phyloP scores from a whole-genome alignment of 768 basidiomycete species.

The Naganishia vaughanmartiniae region DNA sequence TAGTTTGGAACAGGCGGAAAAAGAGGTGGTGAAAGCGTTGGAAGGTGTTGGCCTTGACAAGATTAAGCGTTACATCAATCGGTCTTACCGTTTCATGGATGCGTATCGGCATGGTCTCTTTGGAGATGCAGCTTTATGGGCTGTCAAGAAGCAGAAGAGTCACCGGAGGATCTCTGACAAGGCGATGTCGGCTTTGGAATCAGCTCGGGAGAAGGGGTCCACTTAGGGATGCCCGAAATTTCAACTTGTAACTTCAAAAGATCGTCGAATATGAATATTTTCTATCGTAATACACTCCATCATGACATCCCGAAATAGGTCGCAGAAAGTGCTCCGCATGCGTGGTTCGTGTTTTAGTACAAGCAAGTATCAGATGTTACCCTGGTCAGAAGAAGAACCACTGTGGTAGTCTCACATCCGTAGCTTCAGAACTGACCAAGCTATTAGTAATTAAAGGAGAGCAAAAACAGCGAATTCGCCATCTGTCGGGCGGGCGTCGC shows the following conservation, averaged over 20 bases:
- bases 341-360: no score
- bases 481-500: no score
- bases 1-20: slow-evolving; percentile 47
- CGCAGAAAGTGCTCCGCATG: neutral
- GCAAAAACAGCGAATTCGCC: no score
- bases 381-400: no score
- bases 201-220: no score
- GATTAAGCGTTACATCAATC: slow-evolving; percentile 34
- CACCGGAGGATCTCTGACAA: neutral
- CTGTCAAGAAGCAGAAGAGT: no score
- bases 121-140: slow-evolving; percentile 42
- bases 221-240: no score
- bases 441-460: no score
- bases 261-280: neutral
- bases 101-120: slow-evolving; percentile 41
- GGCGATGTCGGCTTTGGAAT: no score
- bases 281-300: neutral
- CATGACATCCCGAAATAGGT: neutral
- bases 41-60: slow-evolving; percentile 42
- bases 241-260: neutral
- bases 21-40: slow-evolving; percentile 48
- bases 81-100: slow-evolving; percentile 42
- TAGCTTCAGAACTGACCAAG: no score
- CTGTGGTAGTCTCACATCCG: no score
- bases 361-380: no score